Conservation (phyloP, 495 filamentous ascomycete species). For the Aspergillus biplanus region DNA sequence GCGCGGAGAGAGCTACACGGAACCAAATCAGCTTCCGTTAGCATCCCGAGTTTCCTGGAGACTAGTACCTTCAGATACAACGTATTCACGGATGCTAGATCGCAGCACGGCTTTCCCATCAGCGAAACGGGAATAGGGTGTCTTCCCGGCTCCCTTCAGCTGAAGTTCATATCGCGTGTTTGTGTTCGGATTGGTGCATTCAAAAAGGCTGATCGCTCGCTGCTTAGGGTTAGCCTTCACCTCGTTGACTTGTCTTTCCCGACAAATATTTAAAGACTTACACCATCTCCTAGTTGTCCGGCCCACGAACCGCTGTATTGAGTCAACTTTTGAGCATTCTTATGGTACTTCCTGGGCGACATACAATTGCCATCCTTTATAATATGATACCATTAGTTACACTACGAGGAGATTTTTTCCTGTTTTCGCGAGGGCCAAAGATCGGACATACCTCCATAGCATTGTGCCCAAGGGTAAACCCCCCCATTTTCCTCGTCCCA, state of each 20-base stretch:
- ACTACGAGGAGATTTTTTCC: too few relatives aligned
- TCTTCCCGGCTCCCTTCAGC: conserved; percentile 89
- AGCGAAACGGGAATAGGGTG: conserved; percentile 95
- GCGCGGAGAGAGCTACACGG: conserved; percentile 65
- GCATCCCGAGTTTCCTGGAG: not conserved
- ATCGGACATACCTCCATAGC: conserved; percentile 74
- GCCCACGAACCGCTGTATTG: conserved; percentile 77
- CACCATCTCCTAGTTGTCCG: conserved; percentile 90
- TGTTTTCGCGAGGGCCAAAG: not conserved
- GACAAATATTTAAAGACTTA: conserved; percentile 24
- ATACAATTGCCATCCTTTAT: conserved; percentile 60
- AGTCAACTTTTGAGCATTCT: conserved; percentile 21
- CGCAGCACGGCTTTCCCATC: conserved; percentile 93
- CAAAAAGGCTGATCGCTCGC: conserved; percentile 91
- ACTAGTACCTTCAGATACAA: conserved; percentile 74
- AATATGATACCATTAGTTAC: not conserved
- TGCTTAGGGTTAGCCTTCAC: conserved; percentile 23
- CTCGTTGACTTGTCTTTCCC: conserved; percentile 2
- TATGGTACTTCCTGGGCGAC: conserved; percentile 14
- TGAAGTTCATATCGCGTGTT: conserved; percentile 82
- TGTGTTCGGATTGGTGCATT: conserved; percentile 77
- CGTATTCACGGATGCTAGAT: conserved; percentile 88
- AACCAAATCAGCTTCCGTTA: conserved; percentile 5
- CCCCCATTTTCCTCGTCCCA: conserved; percentile 62
- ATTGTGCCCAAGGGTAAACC: conserved; percentile 96